Percentiles rank a stretch among this genome's conserved stretches.
phyloP scores from a whole-genome alignment of 2,329 filamentous ascomycete species.

The Aspergillus flavus region DNA sequence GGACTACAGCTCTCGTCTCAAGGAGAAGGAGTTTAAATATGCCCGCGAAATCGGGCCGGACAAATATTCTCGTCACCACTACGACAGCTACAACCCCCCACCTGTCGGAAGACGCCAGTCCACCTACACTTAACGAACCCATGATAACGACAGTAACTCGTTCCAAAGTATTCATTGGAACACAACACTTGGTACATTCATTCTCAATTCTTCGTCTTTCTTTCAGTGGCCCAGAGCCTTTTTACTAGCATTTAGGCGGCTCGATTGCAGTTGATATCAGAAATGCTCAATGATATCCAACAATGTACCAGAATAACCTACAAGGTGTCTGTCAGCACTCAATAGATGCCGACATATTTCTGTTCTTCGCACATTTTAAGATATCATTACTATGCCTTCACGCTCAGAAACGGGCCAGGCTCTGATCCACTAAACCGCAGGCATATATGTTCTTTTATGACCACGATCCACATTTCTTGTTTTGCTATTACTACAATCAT shows the following conservation, averaged over 20 bases:
- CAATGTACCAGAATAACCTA: not conserved
- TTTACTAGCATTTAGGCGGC: constrained; percentile 9
- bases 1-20: constrained; percentile 24
- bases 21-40: constrained; percentile 33
- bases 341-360: not conserved
- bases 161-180: not conserved
- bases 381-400: not conserved
- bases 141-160: constrained; percentile 23
- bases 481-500: constrained; percentile 4
- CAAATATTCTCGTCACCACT: constrained; percentile 20
- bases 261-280: constrained; percentile 1
- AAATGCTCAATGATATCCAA: not conserved
- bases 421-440: not conserved
- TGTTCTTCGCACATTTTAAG: not conserved
- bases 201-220: constrained; percentile 6
- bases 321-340: not conserved
- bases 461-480: not conserved
- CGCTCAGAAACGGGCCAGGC: not conserved
- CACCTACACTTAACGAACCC: constrained; percentile 23
- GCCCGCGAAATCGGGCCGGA: constrained; percentile 30
- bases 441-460: constrained; percentile 1
- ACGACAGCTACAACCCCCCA: constrained; percentile 23
- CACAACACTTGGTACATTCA: constrained; percentile 6
- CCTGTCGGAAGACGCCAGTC: constrained; percentile 31
- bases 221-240: constrained; percentile 1